Conservation (phyloP, 2,329 filamentous ascomycete species). For the Diaporthe vaccinii region DNA sequence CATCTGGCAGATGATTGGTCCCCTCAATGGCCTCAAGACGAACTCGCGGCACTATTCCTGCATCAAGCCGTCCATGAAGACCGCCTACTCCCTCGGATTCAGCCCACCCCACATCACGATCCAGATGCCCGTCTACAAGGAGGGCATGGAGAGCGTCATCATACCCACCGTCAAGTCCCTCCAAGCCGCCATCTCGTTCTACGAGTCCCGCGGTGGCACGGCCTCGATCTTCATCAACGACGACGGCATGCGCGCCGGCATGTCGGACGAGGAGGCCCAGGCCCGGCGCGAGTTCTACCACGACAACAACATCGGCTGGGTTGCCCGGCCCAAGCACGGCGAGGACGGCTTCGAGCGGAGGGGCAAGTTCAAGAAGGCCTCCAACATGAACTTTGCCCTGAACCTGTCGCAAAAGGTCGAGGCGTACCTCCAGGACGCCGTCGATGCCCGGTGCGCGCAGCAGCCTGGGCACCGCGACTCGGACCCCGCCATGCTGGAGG, state of each 20-base stretch:
- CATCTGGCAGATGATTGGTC: slow-evolving; percentile 62
- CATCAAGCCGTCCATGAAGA: slow-evolving; percentile 49
- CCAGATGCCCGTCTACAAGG: slow-evolving; percentile 61
- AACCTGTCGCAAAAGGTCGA: slow-evolving; percentile 74
- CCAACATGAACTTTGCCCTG: slow-evolving; percentile 82
- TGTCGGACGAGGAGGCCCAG: slow-evolving; percentile 58
- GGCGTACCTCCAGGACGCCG: slow-evolving; percentile 63
- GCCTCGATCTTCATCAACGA: slow-evolving; percentile 67
- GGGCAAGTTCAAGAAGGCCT: slow-evolving; percentile 81
- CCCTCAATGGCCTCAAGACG: slow-evolving; percentile 57
- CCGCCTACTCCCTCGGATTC: slow-evolving; percentile 51
- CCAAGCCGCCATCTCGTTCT: slow-evolving; percentile 63
- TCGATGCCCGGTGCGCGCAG: slow-evolving; percentile 46
- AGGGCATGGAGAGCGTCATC: slow-evolving; percentile 58
- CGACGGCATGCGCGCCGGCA: slow-evolving; percentile 68
- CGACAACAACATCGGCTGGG: slow-evolving; percentile 64
- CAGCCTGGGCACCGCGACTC: slow-evolving; percentile 31
- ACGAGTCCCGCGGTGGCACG: slow-evolving; percentile 60
- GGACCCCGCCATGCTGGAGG: slow-evolving; percentile 42
- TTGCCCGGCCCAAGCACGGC: slow-evolving; percentile 61
- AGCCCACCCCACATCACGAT: slow-evolving; percentile 58
- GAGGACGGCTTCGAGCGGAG: slow-evolving; percentile 63
- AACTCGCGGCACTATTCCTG: slow-evolving; percentile 61
- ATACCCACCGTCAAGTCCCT: slow-evolving; percentile 63
- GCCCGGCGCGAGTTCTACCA: slow-evolving; percentile 62